Evolutionary conservation across 345 rosid species (phyloP).

Genomic region (Eucalyptus microcorys): DNA sequence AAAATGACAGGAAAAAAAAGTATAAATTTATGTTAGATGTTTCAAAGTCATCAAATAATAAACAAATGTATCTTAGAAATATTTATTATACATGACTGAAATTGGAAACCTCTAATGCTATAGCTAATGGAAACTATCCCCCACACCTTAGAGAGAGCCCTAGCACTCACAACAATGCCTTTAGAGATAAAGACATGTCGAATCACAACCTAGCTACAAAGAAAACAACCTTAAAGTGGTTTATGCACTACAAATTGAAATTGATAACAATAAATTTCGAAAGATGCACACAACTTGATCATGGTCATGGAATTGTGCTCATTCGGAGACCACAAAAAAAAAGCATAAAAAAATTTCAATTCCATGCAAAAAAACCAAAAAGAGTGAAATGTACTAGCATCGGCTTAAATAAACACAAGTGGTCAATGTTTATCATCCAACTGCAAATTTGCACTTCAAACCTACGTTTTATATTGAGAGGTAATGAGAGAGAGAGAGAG

Average conservation of each 20-base stretch:
- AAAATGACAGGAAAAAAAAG: neutral
- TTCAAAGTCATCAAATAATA: neutral
- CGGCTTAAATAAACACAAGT: neutral
- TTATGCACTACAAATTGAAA: neutral
- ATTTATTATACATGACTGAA: neutral
- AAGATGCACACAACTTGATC: neutral
- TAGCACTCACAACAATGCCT: neutral
- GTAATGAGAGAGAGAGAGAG: neutral
- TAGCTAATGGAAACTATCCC: neutral
- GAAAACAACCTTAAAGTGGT: neutral
- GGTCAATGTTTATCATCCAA: conserved; percentile 1
- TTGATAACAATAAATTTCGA: neutral
- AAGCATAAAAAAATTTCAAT: neutral
- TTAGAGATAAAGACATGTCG: neutral
- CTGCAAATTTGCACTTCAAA: neutral
- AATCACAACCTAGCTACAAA: neutral
- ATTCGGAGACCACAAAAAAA: neutral
- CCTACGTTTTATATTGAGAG: neutral
- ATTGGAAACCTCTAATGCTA: neutral
- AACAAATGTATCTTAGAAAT: neutral
- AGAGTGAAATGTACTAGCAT: neutral
- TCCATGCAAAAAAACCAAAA: neutral
- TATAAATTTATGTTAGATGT: neutral
- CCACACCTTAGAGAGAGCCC: neutral
- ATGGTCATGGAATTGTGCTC: neutral